Percentiles rank a stretch among this genome's conserved stretches.
These are phyloP conservation scores for Pisolithus tinctorius DNA, from an alignment of 768 basidiomycete genomes.

Conservation along the genomic window DNA sequence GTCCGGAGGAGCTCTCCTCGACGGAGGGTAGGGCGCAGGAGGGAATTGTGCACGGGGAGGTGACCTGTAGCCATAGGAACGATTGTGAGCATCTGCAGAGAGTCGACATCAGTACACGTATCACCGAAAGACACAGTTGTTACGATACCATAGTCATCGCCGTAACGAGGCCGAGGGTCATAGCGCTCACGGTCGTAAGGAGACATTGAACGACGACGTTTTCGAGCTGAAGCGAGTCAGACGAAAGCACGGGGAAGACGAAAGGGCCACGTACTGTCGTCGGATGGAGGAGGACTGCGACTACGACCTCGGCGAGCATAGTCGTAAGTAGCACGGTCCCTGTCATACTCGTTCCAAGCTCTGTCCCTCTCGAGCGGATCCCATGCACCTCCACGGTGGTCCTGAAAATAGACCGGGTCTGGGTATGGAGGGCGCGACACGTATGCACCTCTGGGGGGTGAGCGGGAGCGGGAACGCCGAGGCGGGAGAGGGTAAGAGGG, in stretches of 20 bases:
- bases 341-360: conserved; percentile 56
- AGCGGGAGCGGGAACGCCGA: conserved; percentile 80
- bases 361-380: conserved; percentile 69
- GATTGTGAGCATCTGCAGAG: conserved; percentile 55
- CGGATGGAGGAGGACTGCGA: conserved; percentile 68
- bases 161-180: conserved; percentile 77
- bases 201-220: conserved; percentile 66
- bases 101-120: conserved; percentile 7
- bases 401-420: conserved; percentile 49
- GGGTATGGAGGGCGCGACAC: conserved; percentile 49
- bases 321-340: conserved; percentile 64
- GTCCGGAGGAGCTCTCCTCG: conserved; percentile 63
- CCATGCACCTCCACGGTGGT: conserved; percentile 54
- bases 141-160: conserved; percentile 71
- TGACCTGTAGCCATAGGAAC: conserved; percentile 55
- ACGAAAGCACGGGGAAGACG: background rate
- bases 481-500: conserved; percentile 63
- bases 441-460: conserved; percentile 51
- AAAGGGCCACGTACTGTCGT: conserved; percentile 46
- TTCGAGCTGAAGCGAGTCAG: conserved; percentile 41
- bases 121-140: background rate
- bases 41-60: conserved; percentile 53
- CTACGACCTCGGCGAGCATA: conserved; percentile 67
- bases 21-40: conserved; percentile 32
- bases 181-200: conserved; percentile 81